These are phyloP conservation scores for Monosporascus sp. DNA, from an alignment of 2,329 filamentous ascomycete species.

Conservation along the genomic window DNA sequence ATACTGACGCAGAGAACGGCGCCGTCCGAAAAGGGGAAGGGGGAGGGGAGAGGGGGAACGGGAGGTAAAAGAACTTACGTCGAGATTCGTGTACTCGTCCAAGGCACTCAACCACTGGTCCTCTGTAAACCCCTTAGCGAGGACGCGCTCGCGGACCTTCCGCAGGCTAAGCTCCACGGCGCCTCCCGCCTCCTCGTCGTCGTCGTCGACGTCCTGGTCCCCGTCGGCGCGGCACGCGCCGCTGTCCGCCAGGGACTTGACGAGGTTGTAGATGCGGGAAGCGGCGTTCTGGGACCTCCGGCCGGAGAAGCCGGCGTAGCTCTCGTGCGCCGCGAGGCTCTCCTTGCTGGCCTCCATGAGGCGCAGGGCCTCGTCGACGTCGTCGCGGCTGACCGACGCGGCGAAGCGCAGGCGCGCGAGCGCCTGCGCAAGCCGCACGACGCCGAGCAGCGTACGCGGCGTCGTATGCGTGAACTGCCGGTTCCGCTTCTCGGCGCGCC, in stretches of 20 bases:
- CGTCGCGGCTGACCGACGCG: slow-evolving; percentile 77
- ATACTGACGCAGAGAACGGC: slow-evolving; percentile 24
- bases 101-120: slow-evolving; percentile 85
- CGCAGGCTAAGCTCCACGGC: slow-evolving; percentile 74
- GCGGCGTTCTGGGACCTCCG: slow-evolving; percentile 71
- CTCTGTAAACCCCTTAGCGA: slow-evolving; percentile 94
- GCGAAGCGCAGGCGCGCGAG: slow-evolving; percentile 88
- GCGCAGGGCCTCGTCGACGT: slow-evolving; percentile 91
- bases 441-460: slow-evolving; percentile 85
- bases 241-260: slow-evolving; percentile 79
- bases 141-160: slow-evolving; percentile 82
- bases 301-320: slow-evolving; percentile 41
- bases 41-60: neutral
- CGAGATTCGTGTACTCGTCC: slow-evolving; percentile 80
- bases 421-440: slow-evolving; percentile 89
- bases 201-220: slow-evolving; percentile 53
- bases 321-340: slow-evolving; percentile 69
- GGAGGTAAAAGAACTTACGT: slow-evolving; percentile 61
- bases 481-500: slow-evolving; percentile 83
- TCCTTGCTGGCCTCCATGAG: slow-evolving; percentile 92
- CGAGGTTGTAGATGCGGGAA: slow-evolving; percentile 91
- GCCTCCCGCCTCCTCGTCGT: slow-evolving; percentile 37
- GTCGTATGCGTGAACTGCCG: slow-evolving; percentile 93
- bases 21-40: neutral
- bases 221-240: slow-evolving; percentile 73